Evolutionary conservation across 306 rosid genomes (phyloP), one percentile per base, ranked within the genome.

Genomic region (Medicago lupulina): DNA sequence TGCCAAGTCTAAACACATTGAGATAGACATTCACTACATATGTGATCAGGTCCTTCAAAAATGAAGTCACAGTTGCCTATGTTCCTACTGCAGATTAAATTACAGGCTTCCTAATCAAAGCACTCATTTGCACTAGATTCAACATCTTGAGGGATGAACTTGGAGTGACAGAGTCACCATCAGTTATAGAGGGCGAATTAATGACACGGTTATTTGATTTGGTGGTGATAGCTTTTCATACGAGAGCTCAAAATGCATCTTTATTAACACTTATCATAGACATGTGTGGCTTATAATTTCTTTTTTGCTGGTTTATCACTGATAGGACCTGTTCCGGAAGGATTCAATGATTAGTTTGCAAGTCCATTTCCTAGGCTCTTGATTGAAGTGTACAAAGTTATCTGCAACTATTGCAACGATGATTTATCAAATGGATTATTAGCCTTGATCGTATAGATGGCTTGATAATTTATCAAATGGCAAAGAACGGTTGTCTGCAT

Each of bases 321-420:
- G 25, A 62, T 89, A 54, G 97, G 93, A 73, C 69, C 90, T 63
- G 66, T 87, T 79, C 92, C 93, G 3, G 88, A 86, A 65, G 97
- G 93, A 47, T 91, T 89, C 70, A 80, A 81, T 28, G 31, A 76
- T 47, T 91, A 91, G 81, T 91, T 91, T 76, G 71, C 90, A 8
- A 79, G 79, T 67, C 87, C 93, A 57, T 91, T 84, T 63, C 97
- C 97, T 1, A 87, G 75, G 70, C 89, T 91, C 23, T 74, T 89
- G 55, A 87, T 91, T 12, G 90, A 89, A 82, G 92, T 87, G 40
- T 87, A 86, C 71, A 86, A 87, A 75, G 87, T 87, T 61, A 75
- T 89, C 11, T 46, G 71, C 73, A 41, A 28, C 59, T 73, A 73
- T 67, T 89, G 94, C 86, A 80, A 80, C 66, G 81, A 76, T 60